phyloP scores from a whole-genome alignment of 495 filamentous ascomycete species.

The Aspergillus bridgeri region DNA sequence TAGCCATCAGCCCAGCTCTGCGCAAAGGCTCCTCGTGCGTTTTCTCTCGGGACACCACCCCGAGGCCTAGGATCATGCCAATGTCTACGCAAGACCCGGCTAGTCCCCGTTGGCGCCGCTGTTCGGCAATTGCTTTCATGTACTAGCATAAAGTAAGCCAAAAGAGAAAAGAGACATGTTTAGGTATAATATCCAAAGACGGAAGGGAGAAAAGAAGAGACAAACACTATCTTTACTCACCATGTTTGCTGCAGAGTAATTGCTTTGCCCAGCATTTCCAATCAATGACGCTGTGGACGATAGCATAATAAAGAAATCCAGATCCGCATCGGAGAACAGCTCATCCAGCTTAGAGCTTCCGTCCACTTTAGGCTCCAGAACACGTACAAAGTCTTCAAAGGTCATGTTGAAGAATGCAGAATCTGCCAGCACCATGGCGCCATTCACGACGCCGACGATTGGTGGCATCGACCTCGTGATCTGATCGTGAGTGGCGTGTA shows the following conservation, averaged over 20 bases:
- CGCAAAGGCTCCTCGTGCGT: not conserved
- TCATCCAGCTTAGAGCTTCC: constrained; percentile 25
- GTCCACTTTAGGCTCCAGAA: constrained; percentile 22
- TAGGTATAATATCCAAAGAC: not conserved
- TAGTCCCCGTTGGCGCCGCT: not conserved
- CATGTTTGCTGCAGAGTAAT: constrained; percentile 57
- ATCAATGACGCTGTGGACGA: constrained; percentile 51
- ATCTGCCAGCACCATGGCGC: constrained; percentile 25
- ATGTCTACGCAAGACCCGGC: not conserved
- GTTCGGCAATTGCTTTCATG: not conserved
- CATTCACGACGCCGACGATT: constrained; percentile 15
- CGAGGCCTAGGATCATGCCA: not conserved
- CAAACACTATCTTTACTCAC: not conserved
- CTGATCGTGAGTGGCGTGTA: not conserved
- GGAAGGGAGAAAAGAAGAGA: constrained; percentile 30
- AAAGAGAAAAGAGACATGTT: too few relatives aligned
- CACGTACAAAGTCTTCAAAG: not conserved
- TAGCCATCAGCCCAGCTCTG: not conserved
- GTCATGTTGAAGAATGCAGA: constrained; percentile 12
- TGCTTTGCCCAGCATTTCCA: constrained; percentile 55
- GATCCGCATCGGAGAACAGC: constrained; percentile 21
- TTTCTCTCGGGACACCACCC: not conserved
- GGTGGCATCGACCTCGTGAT: constrained; percentile 2
- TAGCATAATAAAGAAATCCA: constrained; percentile 63
- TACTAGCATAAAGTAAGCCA: not conserved